Conservation (phyloP, 352 stramenopile species). For the Salisapilia sapeloensis region DNA sequence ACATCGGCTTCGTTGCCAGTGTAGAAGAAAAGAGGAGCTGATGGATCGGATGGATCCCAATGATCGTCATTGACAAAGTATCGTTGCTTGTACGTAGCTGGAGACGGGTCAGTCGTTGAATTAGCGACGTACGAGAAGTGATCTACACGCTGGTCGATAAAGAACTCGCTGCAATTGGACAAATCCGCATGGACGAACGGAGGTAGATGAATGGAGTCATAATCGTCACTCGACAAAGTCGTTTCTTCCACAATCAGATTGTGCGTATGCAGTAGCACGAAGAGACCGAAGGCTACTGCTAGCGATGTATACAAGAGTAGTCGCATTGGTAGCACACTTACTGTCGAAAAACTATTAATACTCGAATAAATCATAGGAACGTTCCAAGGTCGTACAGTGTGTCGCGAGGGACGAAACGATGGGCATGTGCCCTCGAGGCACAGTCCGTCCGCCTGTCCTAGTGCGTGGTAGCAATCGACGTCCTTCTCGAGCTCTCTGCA, state of each 20-base stretch:
- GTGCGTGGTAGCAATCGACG: too few species aligned
- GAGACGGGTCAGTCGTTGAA: slow-evolving; percentile 5
- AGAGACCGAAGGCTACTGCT: slow-evolving; percentile 29
- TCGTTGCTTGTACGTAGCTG: slow-evolving; percentile 68
- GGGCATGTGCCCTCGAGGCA: too few species aligned
- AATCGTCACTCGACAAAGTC: slow-evolving; percentile 8
- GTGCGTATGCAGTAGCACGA: slow-evolving; percentile 59
- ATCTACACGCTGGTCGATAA: slow-evolving; percentile 79
- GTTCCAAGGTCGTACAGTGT: too few species aligned
- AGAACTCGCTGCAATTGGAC: slow-evolving; percentile 71
- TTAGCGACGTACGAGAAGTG: slow-evolving; percentile 60
- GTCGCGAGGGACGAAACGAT: too few species aligned
- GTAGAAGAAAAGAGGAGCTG: slow-evolving; percentile 86
- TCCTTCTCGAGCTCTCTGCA: too few species aligned
- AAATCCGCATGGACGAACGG: slow-evolving; percentile 16
- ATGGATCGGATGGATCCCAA: slow-evolving; percentile 44
- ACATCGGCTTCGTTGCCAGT: slow-evolving; percentile 91
- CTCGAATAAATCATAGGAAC: too few species aligned
- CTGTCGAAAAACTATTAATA: too few species aligned
- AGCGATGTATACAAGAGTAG: slow-evolving; percentile 27
- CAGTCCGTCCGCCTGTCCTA: too few species aligned
- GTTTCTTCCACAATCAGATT: slow-evolving; percentile 27
- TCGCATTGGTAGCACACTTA: slow-evolving; percentile 19
- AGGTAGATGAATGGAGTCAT: slow-evolving; percentile 1
- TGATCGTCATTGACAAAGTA: slow-evolving; percentile 83